Evolutionary conservation across 2,329 filamentous ascomycete genomes (phyloP).

Genomic region (Bertia moriformis): DNA sequence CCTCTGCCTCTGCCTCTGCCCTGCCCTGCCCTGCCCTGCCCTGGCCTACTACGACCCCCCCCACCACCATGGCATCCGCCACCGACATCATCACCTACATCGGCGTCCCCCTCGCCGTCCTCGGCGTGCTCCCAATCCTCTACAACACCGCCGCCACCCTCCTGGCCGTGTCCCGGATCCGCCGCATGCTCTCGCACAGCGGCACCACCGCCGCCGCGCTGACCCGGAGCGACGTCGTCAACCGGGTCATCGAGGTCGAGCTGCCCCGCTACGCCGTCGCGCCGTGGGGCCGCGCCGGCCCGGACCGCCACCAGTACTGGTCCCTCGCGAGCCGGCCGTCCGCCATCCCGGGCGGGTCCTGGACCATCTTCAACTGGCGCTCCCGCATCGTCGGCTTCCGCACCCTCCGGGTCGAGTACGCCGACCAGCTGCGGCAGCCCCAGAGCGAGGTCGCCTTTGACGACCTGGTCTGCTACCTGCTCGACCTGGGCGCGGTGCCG

Average conservation of each 20-base stretch:
- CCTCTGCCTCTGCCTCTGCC: too few relatives aligned
- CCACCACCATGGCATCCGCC: slow-evolving; percentile 9
- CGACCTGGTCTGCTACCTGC: slow-evolving; percentile 42
- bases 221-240: slow-evolving; percentile 48
- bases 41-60: too few relatives aligned
- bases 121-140: slow-evolving; percentile 48
- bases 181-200: slow-evolving; percentile 38
- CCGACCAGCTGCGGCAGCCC: slow-evolving; percentile 35
- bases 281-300: slow-evolving; percentile 41
- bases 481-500: slow-evolving; percentile 48
- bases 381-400: slow-evolving; percentile 46
- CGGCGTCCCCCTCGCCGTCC: slow-evolving; percentile 39
- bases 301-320: slow-evolving; percentile 30
- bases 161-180: slow-evolving; percentile 42
- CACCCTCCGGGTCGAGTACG: slow-evolving; percentile 49
- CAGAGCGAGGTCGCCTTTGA: slow-evolving; percentile 40
- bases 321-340: slow-evolving; percentile 19
- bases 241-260: slow-evolving; percentile 52
- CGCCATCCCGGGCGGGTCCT: slow-evolving; percentile 41
- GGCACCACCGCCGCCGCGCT: slow-evolving; percentile 37
- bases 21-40: too few relatives aligned
- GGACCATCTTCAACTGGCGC: slow-evolving; percentile 54
- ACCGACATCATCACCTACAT: slow-evolving; percentile 39
- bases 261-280: slow-evolving; percentile 49
- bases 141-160: slow-evolving; percentile 50